These are phyloP conservation scores for Adenanthera pavonina DNA, from an alignment of 306 rosid genomes.

Conservation along the genomic window DNA sequence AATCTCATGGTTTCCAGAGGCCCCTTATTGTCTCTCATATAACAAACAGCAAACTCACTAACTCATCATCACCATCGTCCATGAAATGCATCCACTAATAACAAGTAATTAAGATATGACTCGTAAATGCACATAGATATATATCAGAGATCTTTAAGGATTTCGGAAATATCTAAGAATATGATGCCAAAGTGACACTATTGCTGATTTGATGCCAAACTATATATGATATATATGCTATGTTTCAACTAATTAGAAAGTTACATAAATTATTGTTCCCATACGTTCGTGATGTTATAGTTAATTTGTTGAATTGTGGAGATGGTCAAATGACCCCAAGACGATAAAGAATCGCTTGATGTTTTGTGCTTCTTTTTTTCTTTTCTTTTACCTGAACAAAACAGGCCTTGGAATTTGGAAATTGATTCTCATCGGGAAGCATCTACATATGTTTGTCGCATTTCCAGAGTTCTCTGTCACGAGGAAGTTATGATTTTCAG, in stretches of 20 bases:
- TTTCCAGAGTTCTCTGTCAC: neutral
- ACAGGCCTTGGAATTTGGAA: conserved; percentile 32
- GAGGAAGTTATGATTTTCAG: conserved; percentile 15
- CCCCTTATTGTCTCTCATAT: neutral
- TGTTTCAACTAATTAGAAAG: neutral
- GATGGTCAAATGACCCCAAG: neutral
- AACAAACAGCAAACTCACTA: conserved; percentile 1
- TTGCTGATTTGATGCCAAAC: neutral
- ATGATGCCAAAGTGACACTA: neutral
- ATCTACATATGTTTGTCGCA: conserved; percentile 5
- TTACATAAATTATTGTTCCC: neutral
- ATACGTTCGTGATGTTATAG: neutral
- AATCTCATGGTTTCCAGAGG: neutral
- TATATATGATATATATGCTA: neutral
- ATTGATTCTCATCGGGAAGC: conserved; percentile 21
- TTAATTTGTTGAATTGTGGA: neutral
- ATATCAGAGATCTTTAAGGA: neutral
- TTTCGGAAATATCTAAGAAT: neutral
- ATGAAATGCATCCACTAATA: neutral
- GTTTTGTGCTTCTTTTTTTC: neutral
- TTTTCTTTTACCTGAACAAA: neutral
- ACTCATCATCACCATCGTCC: neutral
- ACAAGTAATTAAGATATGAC: neutral
- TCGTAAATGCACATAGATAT: neutral
- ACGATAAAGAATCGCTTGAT: neutral